Conservation (phyloP, 495 filamentous ascomycete genomes). For the Xylaria sp. region DNA sequence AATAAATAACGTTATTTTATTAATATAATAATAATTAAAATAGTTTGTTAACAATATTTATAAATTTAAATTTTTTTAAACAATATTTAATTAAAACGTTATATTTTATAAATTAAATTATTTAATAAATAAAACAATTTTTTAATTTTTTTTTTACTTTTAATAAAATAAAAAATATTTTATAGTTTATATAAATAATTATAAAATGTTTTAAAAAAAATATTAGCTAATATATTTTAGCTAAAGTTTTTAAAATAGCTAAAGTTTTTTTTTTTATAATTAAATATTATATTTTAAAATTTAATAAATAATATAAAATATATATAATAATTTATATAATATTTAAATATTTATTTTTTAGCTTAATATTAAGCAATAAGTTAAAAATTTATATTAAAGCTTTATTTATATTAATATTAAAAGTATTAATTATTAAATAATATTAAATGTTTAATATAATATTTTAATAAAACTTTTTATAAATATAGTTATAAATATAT, state of each 20-base stretch:
- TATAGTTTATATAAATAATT: constrained; percentile 4
- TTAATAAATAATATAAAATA: neutral
- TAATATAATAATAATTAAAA: neutral
- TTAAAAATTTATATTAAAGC: neutral
- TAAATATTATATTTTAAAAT: neutral
- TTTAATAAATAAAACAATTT: neutral
- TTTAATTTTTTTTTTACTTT: constrained; percentile 1
- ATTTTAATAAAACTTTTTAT: neutral
- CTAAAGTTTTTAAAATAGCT: neutral
- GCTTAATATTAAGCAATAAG: neutral
- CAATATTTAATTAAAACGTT: neutral
- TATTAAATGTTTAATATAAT: neutral
- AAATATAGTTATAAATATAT: neutral
- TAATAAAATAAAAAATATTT: neutral
- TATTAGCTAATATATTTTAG: neutral
- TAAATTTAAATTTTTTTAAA: neutral
- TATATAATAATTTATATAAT: constrained; percentile 4
- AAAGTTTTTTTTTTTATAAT: constrained; percentile 2
- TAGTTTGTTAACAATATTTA: neutral
- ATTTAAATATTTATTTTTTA: neutral
- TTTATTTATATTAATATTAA: neutral
- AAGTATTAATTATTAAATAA: neutral
- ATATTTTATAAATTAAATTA: neutral
- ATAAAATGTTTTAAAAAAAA: neutral
- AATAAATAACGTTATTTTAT: neutral